phyloP scores from a whole-genome alignment of 495 filamentous ascomycete genomes.

The Aspergillus cristatus region DNA sequence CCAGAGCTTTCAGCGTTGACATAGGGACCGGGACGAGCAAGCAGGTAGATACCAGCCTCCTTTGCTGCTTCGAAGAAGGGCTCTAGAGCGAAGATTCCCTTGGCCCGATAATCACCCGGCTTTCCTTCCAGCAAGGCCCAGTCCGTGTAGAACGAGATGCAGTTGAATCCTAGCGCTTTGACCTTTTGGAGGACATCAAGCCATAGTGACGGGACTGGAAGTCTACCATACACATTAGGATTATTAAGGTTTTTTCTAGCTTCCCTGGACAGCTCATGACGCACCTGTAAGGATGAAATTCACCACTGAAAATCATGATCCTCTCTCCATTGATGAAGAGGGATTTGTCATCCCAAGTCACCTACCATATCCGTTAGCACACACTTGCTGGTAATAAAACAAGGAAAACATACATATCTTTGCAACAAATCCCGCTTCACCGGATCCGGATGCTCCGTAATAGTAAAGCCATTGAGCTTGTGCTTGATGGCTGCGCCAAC shows the following conservation, averaged over 20 bases:
- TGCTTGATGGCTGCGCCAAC: conserved; percentile 28
- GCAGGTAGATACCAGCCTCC: conserved; percentile 61
- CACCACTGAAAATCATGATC: conserved; percentile 62
- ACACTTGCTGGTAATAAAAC: background rate
- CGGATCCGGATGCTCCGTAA: conserved; percentile 29
- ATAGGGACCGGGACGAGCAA: conserved; percentile 63
- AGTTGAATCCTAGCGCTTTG: conserved; percentile 66
- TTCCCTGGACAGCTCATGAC: background rate
- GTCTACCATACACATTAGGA: conserved; percentile 30
- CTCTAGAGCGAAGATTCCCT: conserved; percentile 59
- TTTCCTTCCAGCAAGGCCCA: conserved; percentile 78
- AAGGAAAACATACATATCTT: conserved; percentile 22
- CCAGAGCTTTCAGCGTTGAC: conserved; percentile 59
- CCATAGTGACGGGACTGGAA: conserved; percentile 64
- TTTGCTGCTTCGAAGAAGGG: conserved; percentile 65
- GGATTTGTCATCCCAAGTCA: conserved; percentile 71
- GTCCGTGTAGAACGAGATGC: conserved; percentile 66
- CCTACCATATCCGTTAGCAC: conserved; percentile 21
- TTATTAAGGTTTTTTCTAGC: no score
- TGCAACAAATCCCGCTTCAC: conserved; percentile 28
- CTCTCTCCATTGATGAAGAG: conserved; percentile 63
- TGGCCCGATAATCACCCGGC: conserved; percentile 55
- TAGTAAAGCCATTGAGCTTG: conserved; percentile 25
- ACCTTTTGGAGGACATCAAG: conserved; percentile 74
- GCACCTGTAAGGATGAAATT: conserved; percentile 61